Evolutionary conservation across 768 basidiomycete genomes (phyloP), one percentile per base, ranked within the genome.

Genomic region (Tricholoma flavovirens): DNA sequence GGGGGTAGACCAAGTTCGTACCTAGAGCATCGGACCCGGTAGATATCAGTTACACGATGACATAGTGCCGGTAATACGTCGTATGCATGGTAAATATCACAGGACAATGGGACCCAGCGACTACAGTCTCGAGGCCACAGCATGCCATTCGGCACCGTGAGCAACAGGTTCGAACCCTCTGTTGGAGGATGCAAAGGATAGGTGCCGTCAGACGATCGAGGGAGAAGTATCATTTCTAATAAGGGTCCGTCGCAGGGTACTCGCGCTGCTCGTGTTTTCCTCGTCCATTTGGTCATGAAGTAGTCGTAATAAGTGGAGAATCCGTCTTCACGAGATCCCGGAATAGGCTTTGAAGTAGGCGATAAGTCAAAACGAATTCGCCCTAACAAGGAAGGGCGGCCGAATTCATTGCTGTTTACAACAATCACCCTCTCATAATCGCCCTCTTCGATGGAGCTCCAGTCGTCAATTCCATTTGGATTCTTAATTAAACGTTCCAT

Each of bases 351-450:
- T 40, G 88, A 88, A 64, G 80, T 65, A 2, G 87, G 86, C 0
- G 85, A 81, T 32, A 92, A 70, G 66, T 93, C 89, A 43, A 75
- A 55, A 32, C 87, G 81, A 57, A 90, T 77, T 32, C 71, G 70
- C 55, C 77, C 79, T 51, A 92, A 74, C 43, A 84, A 60, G 50
- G 81, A 75, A 5, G 79, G 73, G 8, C 82, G 79, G 2, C 86
- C 88, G 29, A 70, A 69, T 57, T 83, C 75, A 62, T 81, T 78
- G 54, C 60, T 70, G 59, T 83, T 84, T 69, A 81, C 74, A 22
- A 88, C 72, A 48, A 89, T 64, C 21, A 81, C 68, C n/a, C 67
- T 71, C 54, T 70, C 77, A 53, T 77, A 81, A 58, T 83, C 71
- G 2, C 72, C 66, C 51, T 83, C 76, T 35, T 71, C 69, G 55